Conservation (phyloP, 1,139 yeast genomes). For the Suhomyces maxii region DNA sequence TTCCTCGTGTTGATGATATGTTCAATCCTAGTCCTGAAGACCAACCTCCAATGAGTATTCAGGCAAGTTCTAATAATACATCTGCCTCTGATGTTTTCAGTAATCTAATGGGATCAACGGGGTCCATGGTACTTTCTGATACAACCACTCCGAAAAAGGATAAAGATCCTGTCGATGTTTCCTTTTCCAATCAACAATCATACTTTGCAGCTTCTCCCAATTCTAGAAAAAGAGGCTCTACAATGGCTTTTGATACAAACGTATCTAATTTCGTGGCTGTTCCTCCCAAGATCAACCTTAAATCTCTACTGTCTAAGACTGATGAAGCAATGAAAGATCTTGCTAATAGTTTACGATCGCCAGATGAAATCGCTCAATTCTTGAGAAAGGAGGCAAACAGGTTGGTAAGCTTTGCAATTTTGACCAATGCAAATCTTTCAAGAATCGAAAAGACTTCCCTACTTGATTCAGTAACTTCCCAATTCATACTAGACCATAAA, state of each 20-base stretch:
- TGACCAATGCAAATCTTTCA: constrained; percentile 18
- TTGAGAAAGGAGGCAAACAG: constrained; percentile 22
- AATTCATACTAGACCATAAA: constrained; percentile 26
- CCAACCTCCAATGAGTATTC: not conserved
- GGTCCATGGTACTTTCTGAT: constrained; percentile 8
- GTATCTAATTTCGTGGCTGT: not conserved
- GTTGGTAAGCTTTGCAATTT: constrained; percentile 18
- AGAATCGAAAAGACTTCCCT: constrained; percentile 21
- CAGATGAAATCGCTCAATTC: constrained; percentile 13
- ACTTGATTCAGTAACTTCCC: constrained; percentile 26
- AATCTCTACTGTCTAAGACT: not conserved
- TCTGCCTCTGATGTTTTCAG: constrained; percentile 16
- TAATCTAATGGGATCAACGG: constrained; percentile 12
- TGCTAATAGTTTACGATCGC: constrained; percentile 2
- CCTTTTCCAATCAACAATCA: not conserved
- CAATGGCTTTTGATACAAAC: not conserved
- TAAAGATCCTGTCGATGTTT: not conserved
- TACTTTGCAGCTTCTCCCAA: constrained; percentile 2
- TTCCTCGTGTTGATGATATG: constrained; percentile 7
- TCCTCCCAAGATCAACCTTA: not conserved
- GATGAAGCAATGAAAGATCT: not conserved
- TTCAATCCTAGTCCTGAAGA: constrained; percentile 7
- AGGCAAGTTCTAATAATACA: not conserved
- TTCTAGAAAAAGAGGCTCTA: not conserved
- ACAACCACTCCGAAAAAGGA: constrained; percentile 2